Base-by-base conservation (phyloP, 345 rosid species). In the Jatropha curcas region DNA sequence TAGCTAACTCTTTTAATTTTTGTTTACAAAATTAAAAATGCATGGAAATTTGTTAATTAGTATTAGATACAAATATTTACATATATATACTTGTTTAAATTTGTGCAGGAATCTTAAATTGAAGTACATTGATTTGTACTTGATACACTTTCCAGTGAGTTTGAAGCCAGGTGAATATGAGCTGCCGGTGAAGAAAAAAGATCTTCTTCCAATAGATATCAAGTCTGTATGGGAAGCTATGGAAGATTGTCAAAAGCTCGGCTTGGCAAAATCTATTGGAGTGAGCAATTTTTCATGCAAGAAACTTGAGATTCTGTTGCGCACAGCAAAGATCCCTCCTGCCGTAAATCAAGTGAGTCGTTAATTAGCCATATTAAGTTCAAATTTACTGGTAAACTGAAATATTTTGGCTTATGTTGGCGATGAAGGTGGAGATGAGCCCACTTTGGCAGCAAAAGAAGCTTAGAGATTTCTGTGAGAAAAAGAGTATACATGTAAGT, bases 91-190 rank as follows among this genome's bases (percentile, higher is more conserved):
- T 68, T 65, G 51, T 53, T 68, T 3, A n/a, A n/a, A 4, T 37
- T 48, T 1, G 55, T 50, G 41, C 33, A 86, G 87, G 84, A 86
- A 73, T 62, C 65, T 86, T 55, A 72, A 75, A 70, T 48, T 80
- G 24, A 83, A 78, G 30, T 80, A 84, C 25, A 66, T 86, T 39
- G 87, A 86, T 55, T 78, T 80, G 19, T 78, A 86, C 67, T 76
- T 83, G 7, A 76, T 86, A 37, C 87, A 83, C 64, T 81, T 67
- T 68, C 89, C 87, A 0, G 74, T 77, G 35, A 82, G 80, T 31
- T 33, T 81, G 62, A 81, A 63, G 51, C 31, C 48, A 6, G 79
- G 53, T 48, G 74, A 20, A 3, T n/a, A 0, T 43, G 24, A 35
- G n/a, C 48, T 13, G 70, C 64, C 5, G 28, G 17, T 1, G 19